Evolutionary conservation across 2,329 filamentous ascomycete species (phyloP).

Genomic region (Talaromyces amestolkiae): DNA sequence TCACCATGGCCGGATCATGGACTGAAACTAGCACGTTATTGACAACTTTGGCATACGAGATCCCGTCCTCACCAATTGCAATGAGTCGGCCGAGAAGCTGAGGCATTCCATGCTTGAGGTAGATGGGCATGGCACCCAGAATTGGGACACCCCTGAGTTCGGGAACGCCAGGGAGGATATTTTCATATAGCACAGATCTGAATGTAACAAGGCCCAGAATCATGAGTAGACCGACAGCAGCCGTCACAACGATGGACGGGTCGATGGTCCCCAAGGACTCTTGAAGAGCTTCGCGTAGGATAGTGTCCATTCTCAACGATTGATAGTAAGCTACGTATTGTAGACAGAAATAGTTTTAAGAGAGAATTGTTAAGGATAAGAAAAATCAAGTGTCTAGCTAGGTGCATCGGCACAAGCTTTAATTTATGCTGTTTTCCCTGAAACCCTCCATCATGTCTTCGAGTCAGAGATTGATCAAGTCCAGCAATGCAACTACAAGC

Average conservation of each 20-base stretch:
- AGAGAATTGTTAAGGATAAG: neutral
- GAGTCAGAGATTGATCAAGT: neutral
- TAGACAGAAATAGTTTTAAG: neutral
- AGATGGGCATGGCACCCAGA: constrained; percentile 14
- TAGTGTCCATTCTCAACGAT: neutral
- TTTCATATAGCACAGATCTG: constrained; percentile 9
- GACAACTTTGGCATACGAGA: constrained; percentile 15
- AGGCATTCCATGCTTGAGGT: constrained; percentile 16
- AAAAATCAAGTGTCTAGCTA: neutral
- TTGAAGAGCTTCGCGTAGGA: neutral
- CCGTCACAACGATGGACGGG: constrained; percentile 8
- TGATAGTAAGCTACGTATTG: neutral
- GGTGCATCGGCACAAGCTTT: neutral
- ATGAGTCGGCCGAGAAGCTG: constrained; percentile 8
- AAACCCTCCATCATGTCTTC: neutral
- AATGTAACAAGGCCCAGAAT: constrained; percentile 13
- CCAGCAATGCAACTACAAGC: neutral
- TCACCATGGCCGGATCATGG: constrained; percentile 13
- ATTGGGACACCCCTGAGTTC: constrained; percentile 10
- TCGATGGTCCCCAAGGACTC: neutral
- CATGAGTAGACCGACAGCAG: constrained; percentile 9
- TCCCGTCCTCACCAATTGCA: constrained; percentile 13
- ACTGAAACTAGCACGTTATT: constrained; percentile 14
- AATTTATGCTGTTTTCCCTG: neutral
- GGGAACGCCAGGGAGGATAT: constrained; percentile 10